Evolutionary conservation across 768 basidiomycete species (phyloP).

Genomic region (Pluteus cervinus): DNA sequence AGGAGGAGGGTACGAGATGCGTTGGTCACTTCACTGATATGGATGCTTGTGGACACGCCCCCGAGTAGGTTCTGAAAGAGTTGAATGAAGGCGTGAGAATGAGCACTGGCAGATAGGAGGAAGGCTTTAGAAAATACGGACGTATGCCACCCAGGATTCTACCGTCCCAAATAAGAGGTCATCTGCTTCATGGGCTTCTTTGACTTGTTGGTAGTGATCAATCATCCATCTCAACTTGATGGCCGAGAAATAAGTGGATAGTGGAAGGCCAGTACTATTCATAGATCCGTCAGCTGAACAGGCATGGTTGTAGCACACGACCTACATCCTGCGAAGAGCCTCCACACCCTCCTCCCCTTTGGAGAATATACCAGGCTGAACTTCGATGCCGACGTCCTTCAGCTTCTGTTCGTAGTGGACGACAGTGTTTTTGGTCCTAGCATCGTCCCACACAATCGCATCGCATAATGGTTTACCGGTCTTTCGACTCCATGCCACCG

Average conservation of each 20-base stretch:
- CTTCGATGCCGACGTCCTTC: constrained; percentile 66
- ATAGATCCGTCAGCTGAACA: constrained; percentile 8
- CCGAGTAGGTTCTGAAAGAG: constrained; percentile 71
- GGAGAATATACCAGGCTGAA: constrained; percentile 55
- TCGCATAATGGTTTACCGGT: constrained; percentile 86
- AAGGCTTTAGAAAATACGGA: constrained; percentile 34
- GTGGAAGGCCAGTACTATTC: constrained; percentile 80
- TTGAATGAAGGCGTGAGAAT: constrained; percentile 2
- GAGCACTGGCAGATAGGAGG: not conserved
- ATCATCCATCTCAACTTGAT: constrained; percentile 98
- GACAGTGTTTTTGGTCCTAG: constrained; percentile 83
- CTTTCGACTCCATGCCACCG: constrained; percentile 85
- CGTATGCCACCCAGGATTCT: constrained; percentile 95
- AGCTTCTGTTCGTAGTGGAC: constrained; percentile 74
- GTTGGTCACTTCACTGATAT: constrained; percentile 92
- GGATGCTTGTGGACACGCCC: constrained; percentile 59
- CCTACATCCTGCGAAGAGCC: constrained; percentile 63
- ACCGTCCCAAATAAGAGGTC: constrained; percentile 90
- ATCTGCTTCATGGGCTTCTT: constrained; percentile 72
- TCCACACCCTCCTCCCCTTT: constrained; percentile 67
- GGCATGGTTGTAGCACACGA: constrained; percentile 12
- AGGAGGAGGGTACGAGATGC: constrained; percentile 94
- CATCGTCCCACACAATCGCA: constrained; percentile 96
- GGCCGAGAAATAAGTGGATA: constrained; percentile 97
- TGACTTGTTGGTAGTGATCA: constrained; percentile 73